Conservation (phyloP, 768 basidiomycete genomes). For the Suillus bovinus region DNA sequence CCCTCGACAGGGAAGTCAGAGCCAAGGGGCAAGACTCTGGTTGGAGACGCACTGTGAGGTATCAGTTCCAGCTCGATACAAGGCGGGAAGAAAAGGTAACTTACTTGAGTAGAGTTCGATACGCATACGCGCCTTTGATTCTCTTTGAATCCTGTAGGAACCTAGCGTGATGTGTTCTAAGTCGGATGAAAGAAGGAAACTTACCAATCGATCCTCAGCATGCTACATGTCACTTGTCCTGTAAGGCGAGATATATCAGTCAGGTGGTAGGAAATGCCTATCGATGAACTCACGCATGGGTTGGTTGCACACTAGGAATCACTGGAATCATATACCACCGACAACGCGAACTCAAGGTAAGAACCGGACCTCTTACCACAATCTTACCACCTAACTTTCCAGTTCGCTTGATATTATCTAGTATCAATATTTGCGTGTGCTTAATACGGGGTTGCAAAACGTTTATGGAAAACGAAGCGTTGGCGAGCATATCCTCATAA, state of each 20-base stretch:
- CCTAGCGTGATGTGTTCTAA: neutral
- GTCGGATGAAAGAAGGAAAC: constrained; percentile 10
- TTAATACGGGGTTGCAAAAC: constrained; percentile 75
- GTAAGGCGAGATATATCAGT: constrained; percentile 1
- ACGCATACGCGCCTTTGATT: constrained; percentile 89
- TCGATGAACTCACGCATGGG: constrained; percentile 66
- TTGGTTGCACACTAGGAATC: constrained; percentile 90
- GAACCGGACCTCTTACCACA: constrained; percentile 35
- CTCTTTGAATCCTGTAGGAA: constrained; percentile 68
- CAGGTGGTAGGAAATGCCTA: neutral
- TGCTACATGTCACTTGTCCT: constrained; percentile 93
- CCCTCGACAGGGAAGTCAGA: constrained; percentile 95
- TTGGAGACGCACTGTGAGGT: constrained; percentile 46
- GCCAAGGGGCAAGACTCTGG: constrained; percentile 72
- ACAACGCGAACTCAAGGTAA: neutral
- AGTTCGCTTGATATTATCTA: constrained; percentile 65
- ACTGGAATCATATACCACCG: constrained; percentile 44
- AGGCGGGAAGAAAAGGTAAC: constrained; percentile 20
- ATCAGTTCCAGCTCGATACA: neutral
- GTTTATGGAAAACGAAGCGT: constrained; percentile 21
- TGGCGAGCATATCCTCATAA: constrained; percentile 62
- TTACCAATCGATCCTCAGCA: constrained; percentile 77
- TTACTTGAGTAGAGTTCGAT: constrained; percentile 73
- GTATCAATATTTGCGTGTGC: constrained; percentile 87
- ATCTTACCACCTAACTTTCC: constrained; percentile 78